phyloP scores from a whole-genome alignment of 306 rosid genomes.

The Casuarina cunninghamiana region DNA sequence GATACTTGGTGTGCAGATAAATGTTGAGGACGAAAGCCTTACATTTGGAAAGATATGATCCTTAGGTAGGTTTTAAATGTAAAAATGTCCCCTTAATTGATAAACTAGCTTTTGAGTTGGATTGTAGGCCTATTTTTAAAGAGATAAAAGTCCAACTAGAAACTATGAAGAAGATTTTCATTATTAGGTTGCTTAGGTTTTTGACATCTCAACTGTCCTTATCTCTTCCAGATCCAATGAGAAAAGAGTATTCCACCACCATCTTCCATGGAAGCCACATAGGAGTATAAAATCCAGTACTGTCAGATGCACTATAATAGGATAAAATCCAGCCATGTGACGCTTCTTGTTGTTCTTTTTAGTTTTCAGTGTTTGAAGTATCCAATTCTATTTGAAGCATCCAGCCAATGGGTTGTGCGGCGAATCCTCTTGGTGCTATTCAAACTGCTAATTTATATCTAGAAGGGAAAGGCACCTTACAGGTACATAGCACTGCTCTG shows the following conservation, averaged over 20 bases:
- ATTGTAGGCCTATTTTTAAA: too few species aligned
- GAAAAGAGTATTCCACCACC: neutral
- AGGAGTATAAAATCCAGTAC: neutral
- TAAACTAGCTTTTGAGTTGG: too few species aligned
- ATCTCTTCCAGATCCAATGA: neutral
- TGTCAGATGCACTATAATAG: neutral
- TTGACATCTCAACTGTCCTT: neutral
- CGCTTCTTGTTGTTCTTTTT: neutral
- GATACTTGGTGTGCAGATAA: too few species aligned
- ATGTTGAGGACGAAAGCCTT: too few species aligned
- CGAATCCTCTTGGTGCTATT: slow-evolving; percentile 18
- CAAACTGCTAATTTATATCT: slow-evolving; percentile 8
- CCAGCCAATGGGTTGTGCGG: slow-evolving; percentile 6
- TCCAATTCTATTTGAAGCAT: neutral
- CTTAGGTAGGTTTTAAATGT: too few species aligned
- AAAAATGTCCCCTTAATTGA: too few species aligned
- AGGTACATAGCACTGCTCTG: slow-evolving; percentile 6
- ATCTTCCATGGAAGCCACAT: neutral
- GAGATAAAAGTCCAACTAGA: neutral
- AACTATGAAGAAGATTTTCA: neutral
- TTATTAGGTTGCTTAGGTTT: neutral
- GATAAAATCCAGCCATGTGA: neutral
- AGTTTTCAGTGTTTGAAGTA: slow-evolving; percentile 13
- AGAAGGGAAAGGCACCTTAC: slow-evolving; percentile 1
- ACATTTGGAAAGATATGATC: too few species aligned